Base-by-base conservation (phyloP, 2,329 filamentous ascomycete species). In the Thermothelomyces thermophilus region DNA sequence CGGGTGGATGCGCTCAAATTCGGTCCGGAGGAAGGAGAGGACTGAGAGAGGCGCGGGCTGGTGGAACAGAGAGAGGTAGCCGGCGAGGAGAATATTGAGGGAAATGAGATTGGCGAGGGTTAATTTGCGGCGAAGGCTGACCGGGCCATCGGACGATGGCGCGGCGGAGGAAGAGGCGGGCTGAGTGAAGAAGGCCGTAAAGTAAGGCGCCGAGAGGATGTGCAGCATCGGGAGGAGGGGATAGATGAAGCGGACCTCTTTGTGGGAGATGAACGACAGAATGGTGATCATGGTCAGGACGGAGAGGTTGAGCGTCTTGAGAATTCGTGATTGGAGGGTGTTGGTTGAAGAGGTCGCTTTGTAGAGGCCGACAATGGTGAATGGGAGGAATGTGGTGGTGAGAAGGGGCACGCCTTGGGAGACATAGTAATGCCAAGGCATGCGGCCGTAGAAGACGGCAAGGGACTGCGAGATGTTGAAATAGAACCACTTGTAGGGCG, bases 161-260 rank as follows among this genome's bases (percentile, higher is more conserved):
- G 31, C 49, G 30, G 31, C 49, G 30, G 59, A 53, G 28, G 61
- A 54, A 47, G 60, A 50, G 16, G 63, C 48, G 26, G 64, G 51
- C 14, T 67, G 61, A 22, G 70, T 68, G 65, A 91, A 89, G 70
- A 87, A 90, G 8, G 72, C 66, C 2, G 79, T 72, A 14, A 87
- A 68, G 2, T 82, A 75, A 0, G 81, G 78, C 0, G 89, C 88
- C 1, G 87, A 81, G 34, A 97, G 73, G 55, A 95, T 72, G 64
- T 93, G 88, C 6, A 98, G 76, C n/a, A 84, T 77, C 1, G 93
- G 91, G 1, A 97, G 77, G 16, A 98, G 77, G 1, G 93, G 91
- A 62, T 95, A 95, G 58, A 97, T 87, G 72, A 98, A 98, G 62
- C 93, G 88, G 60, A 95, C 87, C 74, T 98, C 93, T 67, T 98